Percentiles rank a stretch among this genome's conserved stretches.
These are phyloP conservation scores for Sutorius eximius DNA, from an alignment of 1,284 basidiomycete genomes.

Conservation along the genomic window DNA sequence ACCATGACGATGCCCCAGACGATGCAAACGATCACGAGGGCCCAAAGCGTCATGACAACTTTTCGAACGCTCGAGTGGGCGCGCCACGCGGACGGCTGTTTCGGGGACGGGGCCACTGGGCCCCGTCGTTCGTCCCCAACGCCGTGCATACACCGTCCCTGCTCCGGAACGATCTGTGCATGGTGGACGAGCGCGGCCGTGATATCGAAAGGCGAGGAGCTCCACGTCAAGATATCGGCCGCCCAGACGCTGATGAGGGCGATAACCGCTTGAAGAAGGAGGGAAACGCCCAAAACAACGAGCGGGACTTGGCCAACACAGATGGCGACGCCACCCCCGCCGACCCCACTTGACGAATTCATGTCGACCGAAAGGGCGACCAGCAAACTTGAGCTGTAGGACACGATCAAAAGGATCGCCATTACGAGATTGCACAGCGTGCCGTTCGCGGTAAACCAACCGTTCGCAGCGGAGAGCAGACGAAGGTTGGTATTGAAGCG, in stretches of 20 bases:
- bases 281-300: slow-evolving; percentile 26
- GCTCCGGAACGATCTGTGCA: slow-evolving; percentile 18
- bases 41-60: slow-evolving; percentile 26
- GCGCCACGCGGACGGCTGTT: slow-evolving; percentile 32
- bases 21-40: slow-evolving; percentile 17
- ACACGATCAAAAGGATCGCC: slow-evolving; percentile 30
- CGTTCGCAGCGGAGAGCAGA: slow-evolving; percentile 23
- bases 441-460: slow-evolving; percentile 26
- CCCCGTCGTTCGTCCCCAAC: slow-evolving; percentile 11
- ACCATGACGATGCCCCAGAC: slow-evolving; percentile 27
- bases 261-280: slow-evolving; percentile 25
- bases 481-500: slow-evolving; percentile 36
- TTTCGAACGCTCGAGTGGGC: slow-evolving; percentile 22
- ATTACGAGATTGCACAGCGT: slow-evolving; percentile 23
- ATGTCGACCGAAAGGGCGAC: slow-evolving; percentile 22
- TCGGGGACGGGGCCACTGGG: slow-evolving; percentile 17
- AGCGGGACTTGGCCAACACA: slow-evolving; percentile 31
- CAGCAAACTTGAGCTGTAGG: slow-evolving; percentile 29
- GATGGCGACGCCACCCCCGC: slow-evolving; percentile 6
- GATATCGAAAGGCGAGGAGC: slow-evolving; percentile 35
- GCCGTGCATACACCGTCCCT: slow-evolving; percentile 25
- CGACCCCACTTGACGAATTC: slow-evolving; percentile 16
- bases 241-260: slow-evolving; percentile 20
- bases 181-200: slow-evolving; percentile 34
- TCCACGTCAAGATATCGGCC: slow-evolving; percentile 32